phyloP scores from a whole-genome alignment of 352 stramenopile genomes.

The Plasmopara halstedii region DNA sequence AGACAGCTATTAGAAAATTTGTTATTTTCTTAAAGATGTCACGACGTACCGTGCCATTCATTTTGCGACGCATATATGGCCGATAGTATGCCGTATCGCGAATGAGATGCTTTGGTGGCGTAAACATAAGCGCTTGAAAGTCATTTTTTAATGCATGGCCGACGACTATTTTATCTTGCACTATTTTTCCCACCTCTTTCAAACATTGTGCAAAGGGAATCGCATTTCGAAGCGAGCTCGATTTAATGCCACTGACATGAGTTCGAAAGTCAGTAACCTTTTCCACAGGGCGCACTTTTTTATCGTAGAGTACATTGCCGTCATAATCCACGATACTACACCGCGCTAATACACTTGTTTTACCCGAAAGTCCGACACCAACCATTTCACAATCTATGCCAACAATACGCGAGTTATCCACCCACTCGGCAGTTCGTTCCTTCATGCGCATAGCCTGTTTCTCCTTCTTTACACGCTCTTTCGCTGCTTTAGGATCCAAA shows the following conservation, averaged over 20 bases:
- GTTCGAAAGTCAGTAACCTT: slow-evolving; percentile 84
- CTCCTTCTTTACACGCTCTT: slow-evolving; percentile 38
- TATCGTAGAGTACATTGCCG: slow-evolving; percentile 77
- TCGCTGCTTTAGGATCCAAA: slow-evolving; percentile 27
- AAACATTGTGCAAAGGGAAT: slow-evolving; percentile 76
- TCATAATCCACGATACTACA: slow-evolving; percentile 86
- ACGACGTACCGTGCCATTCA: slow-evolving; percentile 65
- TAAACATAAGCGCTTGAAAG: slow-evolving; percentile 84
- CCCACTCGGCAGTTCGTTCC: slow-evolving; percentile 53
- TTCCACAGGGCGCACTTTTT: slow-evolving; percentile 72
- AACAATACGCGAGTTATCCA: slow-evolving; percentile 68
- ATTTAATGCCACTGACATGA: slow-evolving; percentile 77
- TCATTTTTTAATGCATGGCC: slow-evolving; percentile 81
- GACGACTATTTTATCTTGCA: slow-evolving; percentile 78
- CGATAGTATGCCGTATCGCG: slow-evolving; percentile 80
- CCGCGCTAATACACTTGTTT: slow-evolving; percentile 72
- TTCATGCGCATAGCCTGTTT: slow-evolving; percentile 45
- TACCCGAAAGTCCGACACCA: slow-evolving; percentile 65
- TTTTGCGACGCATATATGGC: slow-evolving; percentile 81
- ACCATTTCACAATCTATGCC: slow-evolving; percentile 90
- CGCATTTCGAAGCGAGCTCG: slow-evolving; percentile 55
- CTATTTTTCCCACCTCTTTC: slow-evolving; percentile 73
- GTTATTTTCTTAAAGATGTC: background rate
- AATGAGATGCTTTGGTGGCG: slow-evolving; percentile 66
- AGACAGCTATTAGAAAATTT: background rate